Evolutionary conservation across 139 green algal species (phyloP).

Genomic region (Closterium sp.): DNA sequence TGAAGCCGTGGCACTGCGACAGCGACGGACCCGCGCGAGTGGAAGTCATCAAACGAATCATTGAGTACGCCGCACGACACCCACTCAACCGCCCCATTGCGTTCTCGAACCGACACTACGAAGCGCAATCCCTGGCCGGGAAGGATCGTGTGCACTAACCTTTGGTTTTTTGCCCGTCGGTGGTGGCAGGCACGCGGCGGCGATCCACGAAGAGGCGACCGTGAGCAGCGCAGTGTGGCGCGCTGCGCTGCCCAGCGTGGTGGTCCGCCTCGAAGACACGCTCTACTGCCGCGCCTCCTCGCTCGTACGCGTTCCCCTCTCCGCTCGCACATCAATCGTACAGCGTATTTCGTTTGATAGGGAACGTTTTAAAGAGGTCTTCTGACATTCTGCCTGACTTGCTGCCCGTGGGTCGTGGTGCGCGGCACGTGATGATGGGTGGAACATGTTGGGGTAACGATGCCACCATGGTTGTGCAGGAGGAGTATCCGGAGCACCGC

Average conservation of each 20-base stretch:
- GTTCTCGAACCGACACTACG: no score
- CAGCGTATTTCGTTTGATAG: no score
- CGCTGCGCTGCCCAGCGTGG: neutral
- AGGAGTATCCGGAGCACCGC: neutral
- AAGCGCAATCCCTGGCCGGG: no score
- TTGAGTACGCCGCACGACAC: neutral
- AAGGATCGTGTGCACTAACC: no score
- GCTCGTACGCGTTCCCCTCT: neutral
- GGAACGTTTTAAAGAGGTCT: no score
- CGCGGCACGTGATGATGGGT: no score
- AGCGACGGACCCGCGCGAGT: neutral
- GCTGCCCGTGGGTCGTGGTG: neutral
- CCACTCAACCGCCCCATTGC: no score
- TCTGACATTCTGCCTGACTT: neutral
- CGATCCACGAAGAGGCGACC: neutral
- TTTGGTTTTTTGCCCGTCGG: no score
- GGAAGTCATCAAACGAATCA: neutral
- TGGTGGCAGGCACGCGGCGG: neutral
- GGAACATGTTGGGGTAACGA: no score
- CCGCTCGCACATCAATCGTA: no score
- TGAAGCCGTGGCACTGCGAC: neutral
- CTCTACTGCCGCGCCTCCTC: neutral
- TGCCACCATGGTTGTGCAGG: neutral
- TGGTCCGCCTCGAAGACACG: neutral
- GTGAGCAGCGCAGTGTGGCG: neutral